A percentile compares a stretch with the other conserved stretches of the same genome.
Conservation (phyloP, 257 asterid genomes). For the Nicotiana obtusifolia region DNA sequence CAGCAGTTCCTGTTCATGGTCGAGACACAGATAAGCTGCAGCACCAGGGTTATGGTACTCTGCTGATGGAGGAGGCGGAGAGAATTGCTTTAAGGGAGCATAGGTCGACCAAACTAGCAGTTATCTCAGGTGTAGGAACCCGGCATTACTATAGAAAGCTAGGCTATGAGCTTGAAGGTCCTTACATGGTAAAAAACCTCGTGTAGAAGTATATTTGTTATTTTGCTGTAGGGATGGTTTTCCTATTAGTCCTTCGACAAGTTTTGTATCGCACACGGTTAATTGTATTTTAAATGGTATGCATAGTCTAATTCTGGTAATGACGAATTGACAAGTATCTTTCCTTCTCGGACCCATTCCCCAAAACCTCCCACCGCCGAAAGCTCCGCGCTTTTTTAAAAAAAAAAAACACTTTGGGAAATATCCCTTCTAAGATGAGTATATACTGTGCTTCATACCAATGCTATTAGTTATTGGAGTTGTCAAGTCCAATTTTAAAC, state of each 20-base stretch:
- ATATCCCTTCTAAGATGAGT: background rate
- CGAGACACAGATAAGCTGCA: constrained; percentile 91
- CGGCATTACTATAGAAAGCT: constrained; percentile 91
- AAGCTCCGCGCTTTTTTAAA: too few relatives aligned
- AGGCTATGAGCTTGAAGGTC: constrained; percentile 98
- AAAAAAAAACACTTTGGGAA: background rate
- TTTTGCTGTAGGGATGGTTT: background rate
- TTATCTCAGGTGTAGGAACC: constrained; percentile 96
- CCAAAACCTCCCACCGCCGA: background rate
- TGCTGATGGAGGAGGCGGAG: constrained; percentile 95
- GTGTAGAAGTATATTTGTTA: background rate
- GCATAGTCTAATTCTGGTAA: background rate
- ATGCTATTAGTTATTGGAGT: background rate
- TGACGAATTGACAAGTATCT: background rate
- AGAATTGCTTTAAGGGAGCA: constrained; percentile 74
- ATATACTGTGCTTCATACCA: background rate
- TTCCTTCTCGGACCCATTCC: background rate
- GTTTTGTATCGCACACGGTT: background rate
- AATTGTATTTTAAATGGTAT: constrained; percentile 1
- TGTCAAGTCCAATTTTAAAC: background rate
- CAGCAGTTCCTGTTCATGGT: constrained; percentile 97
- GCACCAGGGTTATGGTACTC: constrained; percentile 94
- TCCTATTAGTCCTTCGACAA: background rate
- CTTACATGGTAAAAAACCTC: constrained; percentile 90
- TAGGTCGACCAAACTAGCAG: constrained; percentile 81